Percentiles rank a stretch among this genome's conserved stretches.
These are phyloP conservation scores for Lactarius deliciosus DNA, from an alignment of 768 basidiomycete genomes.

Conservation along the genomic window DNA sequence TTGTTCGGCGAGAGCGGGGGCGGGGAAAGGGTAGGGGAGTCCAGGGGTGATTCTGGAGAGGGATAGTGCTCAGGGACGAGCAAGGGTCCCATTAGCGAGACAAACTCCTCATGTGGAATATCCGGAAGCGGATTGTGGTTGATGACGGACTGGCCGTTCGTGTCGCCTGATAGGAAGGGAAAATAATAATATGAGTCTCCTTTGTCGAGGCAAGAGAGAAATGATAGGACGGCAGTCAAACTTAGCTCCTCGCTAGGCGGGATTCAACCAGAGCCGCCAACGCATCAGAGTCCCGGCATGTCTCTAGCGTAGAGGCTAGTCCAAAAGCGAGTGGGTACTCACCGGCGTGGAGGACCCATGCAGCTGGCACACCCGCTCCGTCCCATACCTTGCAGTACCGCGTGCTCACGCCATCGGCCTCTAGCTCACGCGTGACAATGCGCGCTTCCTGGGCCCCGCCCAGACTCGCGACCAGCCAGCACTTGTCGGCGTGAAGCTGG, in stretches of 20 bases:
- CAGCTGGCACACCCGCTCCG: slow-evolving; percentile 69
- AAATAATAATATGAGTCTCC: not conserved
- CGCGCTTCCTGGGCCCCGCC: slow-evolving; percentile 70
- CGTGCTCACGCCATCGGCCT: slow-evolving; percentile 65
- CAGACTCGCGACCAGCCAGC: slow-evolving; percentile 71
- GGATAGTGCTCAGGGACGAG: slow-evolving; percentile 78
- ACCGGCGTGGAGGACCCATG: slow-evolving; percentile 81
- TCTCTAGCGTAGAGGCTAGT: not conserved
- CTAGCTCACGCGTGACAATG: slow-evolving; percentile 61
- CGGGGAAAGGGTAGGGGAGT: slow-evolving; percentile 26
- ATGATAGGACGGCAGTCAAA: not conserved
- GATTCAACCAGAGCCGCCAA: not conserved
- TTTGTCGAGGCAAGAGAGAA: not conserved
- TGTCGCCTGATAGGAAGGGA: slow-evolving; percentile 44
- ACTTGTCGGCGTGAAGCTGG: slow-evolving; percentile 65
- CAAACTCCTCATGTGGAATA: slow-evolving; percentile 84
- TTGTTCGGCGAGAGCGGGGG: slow-evolving; percentile 31
- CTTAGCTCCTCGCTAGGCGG: not conserved
- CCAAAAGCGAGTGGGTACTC: slow-evolving; percentile 28
- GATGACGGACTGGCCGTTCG: slow-evolving; percentile 64
- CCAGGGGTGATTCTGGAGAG: slow-evolving; percentile 36
- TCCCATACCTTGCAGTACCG: slow-evolving; percentile 74
- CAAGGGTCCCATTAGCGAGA: slow-evolving; percentile 74
- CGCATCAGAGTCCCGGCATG: not conserved
- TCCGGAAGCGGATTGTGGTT: slow-evolving; percentile 89